These are phyloP conservation scores for Kurtzmaniella cleridarum DNA, from an alignment of 805 yeast genomes.

Conservation along the genomic window DNA sequence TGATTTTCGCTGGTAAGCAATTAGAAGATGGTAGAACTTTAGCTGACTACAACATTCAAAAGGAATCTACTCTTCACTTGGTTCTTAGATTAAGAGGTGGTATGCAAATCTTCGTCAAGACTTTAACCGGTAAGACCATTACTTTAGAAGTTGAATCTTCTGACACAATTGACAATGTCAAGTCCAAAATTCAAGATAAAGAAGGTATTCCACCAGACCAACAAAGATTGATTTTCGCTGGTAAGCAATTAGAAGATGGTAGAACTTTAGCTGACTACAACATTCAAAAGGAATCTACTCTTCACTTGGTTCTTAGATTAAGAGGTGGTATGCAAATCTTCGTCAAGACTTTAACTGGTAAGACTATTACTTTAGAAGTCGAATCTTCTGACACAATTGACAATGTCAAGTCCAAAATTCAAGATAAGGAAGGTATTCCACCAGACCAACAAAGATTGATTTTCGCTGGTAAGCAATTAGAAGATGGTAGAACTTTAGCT, in stretches of 20 bases:
- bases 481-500: slow-evolving; percentile 92
- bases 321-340: slow-evolving; percentile 73
- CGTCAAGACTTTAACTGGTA: slow-evolving; percentile 25
- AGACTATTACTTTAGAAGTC: slow-evolving; percentile 14
- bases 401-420: slow-evolving; percentile 94
- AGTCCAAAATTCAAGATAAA: slow-evolving; percentile 94
- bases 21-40: slow-evolving; percentile 95
- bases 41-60: slow-evolving; percentile 97
- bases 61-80: slow-evolving; percentile 94
- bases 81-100: slow-evolving; percentile 99
- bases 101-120: slow-evolving; percentile 37
- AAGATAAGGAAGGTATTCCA: slow-evolving; percentile 97
- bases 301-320: slow-evolving; percentile 92
- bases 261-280: slow-evolving; percentile 95
- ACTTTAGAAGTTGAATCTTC: slow-evolving; percentile 96
- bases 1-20: slow-evolving; percentile 94
- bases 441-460: slow-evolving; percentile 97
- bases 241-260: slow-evolving; percentile 95
- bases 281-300: slow-evolving; percentile 95
- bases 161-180: slow-evolving; percentile 95
- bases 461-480: slow-evolving; percentile 97
- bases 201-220: slow-evolving; percentile 98
- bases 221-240: slow-evolving; percentile 95
- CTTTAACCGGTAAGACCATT: slow-evolving; percentile 42
- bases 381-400: slow-evolving; percentile 81